phyloP scores from a whole-genome alignment of 1,284 basidiomycete genomes.

The Butyriboletus appendiculatus region DNA sequence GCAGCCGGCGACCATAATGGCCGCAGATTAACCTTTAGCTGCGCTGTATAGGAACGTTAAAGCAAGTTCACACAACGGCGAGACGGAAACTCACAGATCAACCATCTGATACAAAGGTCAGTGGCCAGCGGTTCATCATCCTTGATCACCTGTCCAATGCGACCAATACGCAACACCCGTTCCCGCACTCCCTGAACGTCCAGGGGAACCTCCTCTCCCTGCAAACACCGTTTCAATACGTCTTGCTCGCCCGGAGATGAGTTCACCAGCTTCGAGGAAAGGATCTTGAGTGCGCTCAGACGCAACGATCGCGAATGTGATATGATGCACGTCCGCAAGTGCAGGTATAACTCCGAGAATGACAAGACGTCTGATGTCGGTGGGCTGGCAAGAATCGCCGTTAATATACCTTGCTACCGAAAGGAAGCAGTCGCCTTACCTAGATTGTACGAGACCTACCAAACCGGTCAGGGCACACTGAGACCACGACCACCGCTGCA shows the following conservation, averaged over 20 bases:
- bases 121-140: slow-evolving; percentile 54
- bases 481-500: slow-evolving; percentile 60
- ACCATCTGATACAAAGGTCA: slow-evolving; percentile 61
- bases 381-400: slow-evolving; percentile 10
- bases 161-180: slow-evolving; percentile 70
- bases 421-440: slow-evolving; percentile 36
- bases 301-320: slow-evolving; percentile 63
- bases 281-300: slow-evolving; percentile 54
- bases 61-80: background rate
- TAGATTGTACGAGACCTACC: slow-evolving; percentile 48
- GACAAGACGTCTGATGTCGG: slow-evolving; percentile 28
- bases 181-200: slow-evolving; percentile 82
- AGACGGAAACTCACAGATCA: slow-evolving; percentile 49
- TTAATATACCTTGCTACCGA: background rate
- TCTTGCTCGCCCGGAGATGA: slow-evolving; percentile 49
- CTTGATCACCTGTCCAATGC: slow-evolving; percentile 55
- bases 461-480: slow-evolving; percentile 57
- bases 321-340: slow-evolving; percentile 47
- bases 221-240: slow-evolving; percentile 63
- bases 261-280: slow-evolving; percentile 47
- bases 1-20: slow-evolving; percentile 88
- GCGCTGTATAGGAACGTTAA: slow-evolving; percentile 48
- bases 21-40: slow-evolving; percentile 89
- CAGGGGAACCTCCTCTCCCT: slow-evolving; percentile 73
- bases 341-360: slow-evolving; percentile 49